phyloP scores from a whole-genome alignment of 768 basidiomycete genomes.

The Trametes sanguinea region DNA sequence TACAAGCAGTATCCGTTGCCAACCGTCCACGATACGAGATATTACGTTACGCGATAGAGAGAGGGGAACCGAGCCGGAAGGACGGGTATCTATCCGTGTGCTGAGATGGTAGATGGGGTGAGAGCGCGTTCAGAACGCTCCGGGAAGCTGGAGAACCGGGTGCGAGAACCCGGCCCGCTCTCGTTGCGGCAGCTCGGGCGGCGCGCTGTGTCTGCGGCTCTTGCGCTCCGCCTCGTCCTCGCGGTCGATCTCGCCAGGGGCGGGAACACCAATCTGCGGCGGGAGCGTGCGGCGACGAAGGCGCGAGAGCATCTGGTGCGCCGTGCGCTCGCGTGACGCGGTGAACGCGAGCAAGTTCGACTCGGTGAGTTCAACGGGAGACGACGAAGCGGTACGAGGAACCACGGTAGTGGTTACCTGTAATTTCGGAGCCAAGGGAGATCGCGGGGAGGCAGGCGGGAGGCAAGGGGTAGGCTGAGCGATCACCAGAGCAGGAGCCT shows the following conservation, averaged over 20 bases:
- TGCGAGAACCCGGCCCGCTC: constrained; percentile 59
- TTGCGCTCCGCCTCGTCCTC: constrained; percentile 42
- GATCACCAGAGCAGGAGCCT: constrained; percentile 24
- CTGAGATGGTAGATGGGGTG: not conserved
- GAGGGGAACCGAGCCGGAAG: constrained; percentile 1
- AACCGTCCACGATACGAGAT: constrained; percentile 20
- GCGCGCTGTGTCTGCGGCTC: constrained; percentile 56
- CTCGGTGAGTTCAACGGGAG: constrained; percentile 53
- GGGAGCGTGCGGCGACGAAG: constrained; percentile 58
- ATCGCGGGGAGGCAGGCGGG: constrained; percentile 35
- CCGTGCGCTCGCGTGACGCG: constrained; percentile 53
- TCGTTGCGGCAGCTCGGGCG: constrained; percentile 55
- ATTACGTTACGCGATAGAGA: constrained; percentile 16
- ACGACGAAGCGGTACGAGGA: constrained; percentile 45
- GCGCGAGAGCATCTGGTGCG: constrained; percentile 65
- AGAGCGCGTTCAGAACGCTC: constrained; percentile 49
- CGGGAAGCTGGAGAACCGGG: constrained; percentile 57
- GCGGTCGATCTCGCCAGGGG: constrained; percentile 27
- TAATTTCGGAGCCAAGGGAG: constrained; percentile 43
- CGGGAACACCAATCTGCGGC: constrained; percentile 27
- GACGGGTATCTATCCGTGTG: not conserved
- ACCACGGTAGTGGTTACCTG: constrained; percentile 52
- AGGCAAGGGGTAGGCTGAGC: constrained; percentile 33
- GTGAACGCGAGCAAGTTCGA: constrained; percentile 52
- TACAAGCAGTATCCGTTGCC: constrained; percentile 25